A percentile compares a stretch with the other conserved stretches of the same genome.
Conservation (phyloP, 139 green algal species). For the Monoraphidium neglectum region DNA sequence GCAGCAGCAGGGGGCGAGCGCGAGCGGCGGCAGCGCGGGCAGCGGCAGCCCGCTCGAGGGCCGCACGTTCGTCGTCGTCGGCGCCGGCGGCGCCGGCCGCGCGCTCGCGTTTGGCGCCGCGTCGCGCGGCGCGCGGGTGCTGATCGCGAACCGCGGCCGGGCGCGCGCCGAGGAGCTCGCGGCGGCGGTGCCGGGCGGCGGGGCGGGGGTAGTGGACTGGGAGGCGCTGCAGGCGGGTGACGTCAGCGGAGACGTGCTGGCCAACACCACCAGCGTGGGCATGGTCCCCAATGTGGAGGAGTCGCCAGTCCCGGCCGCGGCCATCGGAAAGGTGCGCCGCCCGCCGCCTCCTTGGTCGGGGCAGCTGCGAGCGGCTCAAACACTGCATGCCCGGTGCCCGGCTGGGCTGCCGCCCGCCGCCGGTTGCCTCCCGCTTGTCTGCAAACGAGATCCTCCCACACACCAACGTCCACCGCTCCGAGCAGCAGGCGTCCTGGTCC, state of each 20-base stretch:
- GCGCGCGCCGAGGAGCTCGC: conserved; percentile 73
- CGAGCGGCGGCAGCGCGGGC: background rate
- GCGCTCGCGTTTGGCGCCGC: conserved; percentile 93
- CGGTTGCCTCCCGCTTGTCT: background rate
- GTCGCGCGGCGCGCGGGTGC: conserved; percentile 62
- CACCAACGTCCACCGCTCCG: too few relatives aligned
- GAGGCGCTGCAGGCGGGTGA: conserved; percentile 47
- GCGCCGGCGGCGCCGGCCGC: conserved; percentile 89
- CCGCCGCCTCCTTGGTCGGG: too few relatives aligned
- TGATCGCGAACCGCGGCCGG: conserved; percentile 79
- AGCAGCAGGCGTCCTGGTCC: too few relatives aligned
- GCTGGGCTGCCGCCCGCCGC: background rate
- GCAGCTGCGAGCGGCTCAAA: too few relatives aligned
- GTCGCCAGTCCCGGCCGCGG: conserved; percentile 65
- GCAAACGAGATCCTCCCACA: too few relatives aligned
- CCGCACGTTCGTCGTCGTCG: conserved; percentile 89
- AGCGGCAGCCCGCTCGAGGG: conserved; percentile 27
- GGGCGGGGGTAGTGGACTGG: conserved; percentile 35
- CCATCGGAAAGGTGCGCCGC: conserved; percentile 50
- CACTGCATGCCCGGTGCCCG: too few relatives aligned
- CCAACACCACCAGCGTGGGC: conserved; percentile 94
- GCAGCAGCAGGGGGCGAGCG: conserved; percentile 13
- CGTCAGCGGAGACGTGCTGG: conserved; percentile 82
- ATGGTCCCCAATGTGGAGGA: conserved; percentile 85
- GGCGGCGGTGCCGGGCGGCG: conserved; percentile 32